Conservation (phyloP, 257 asterid species). For the Petunia axillaris region DNA sequence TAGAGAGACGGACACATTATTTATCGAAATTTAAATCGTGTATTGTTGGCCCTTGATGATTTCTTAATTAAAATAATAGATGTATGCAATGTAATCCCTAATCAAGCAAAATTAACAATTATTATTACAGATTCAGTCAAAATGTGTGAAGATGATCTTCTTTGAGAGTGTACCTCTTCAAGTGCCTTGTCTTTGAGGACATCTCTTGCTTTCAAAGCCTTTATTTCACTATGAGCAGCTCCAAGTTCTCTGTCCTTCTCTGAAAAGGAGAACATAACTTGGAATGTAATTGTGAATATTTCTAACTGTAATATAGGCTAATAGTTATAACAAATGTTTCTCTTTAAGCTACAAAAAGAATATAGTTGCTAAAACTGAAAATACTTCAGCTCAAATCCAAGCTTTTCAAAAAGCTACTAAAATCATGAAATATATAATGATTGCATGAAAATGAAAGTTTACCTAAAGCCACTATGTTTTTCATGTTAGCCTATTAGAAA, state of each 20-base stretch:
- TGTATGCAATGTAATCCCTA: not conserved
- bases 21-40: too few species aligned
- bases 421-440: not conserved
- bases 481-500: not conserved
- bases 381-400: constrained; percentile 1
- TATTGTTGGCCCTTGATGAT: too few species aligned
- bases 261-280: constrained; percentile 35
- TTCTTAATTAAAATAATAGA: too few species aligned
- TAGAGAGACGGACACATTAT: too few species aligned
- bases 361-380: not conserved
- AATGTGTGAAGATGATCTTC: not conserved
- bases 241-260: constrained; percentile 70
- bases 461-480: not conserved
- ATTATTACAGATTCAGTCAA: not conserved
- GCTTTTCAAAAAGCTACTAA: not conserved
- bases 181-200: constrained; percentile 73
- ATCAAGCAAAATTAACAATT: not conserved
- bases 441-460: constrained; percentile 10
- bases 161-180: constrained; percentile 62
- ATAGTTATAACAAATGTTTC: not conserved
- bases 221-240: constrained; percentile 70
- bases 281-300: not conserved
- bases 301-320: not conserved
- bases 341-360: not conserved
- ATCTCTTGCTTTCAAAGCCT: constrained; percentile 66